These are phyloP conservation scores for Umbelopsis sp. DNA, from an alignment of 192 early-diverging fungal genomes.

Conservation along the genomic window DNA sequence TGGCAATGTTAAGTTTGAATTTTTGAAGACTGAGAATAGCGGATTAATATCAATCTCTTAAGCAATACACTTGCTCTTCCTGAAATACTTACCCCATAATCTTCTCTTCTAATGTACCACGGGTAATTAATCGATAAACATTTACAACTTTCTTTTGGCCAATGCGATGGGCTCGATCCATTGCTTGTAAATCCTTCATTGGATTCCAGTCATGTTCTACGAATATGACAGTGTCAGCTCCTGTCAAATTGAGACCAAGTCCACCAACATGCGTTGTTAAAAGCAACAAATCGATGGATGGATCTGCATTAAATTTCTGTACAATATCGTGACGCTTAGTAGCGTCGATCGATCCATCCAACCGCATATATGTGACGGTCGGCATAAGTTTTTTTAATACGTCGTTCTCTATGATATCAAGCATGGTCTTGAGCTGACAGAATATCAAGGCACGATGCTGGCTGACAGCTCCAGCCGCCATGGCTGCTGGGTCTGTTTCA, in stretches of 20 bases:
- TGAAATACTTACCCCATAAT: conserved; percentile 88
- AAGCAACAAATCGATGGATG: conserved; percentile 92
- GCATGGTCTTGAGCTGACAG: conserved; percentile 92
- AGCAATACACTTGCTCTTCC: neutral
- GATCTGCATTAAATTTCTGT: conserved; percentile 93
- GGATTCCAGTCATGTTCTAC: conserved; percentile 99
- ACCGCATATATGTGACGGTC: conserved; percentile 86
- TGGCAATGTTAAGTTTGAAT: conserved; percentile 98
- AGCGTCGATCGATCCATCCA: conserved; percentile 91
- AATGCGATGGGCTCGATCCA: conserved; percentile 98
- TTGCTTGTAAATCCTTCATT: conserved; percentile 98
- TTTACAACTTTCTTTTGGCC: conserved; percentile 98
- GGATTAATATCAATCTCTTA: neutral
- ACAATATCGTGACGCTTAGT: conserved; percentile 88
- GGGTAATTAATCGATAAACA: conserved; percentile 96
- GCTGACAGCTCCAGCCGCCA: conserved; percentile 61
- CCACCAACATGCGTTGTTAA: conserved; percentile 98
- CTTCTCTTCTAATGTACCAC: conserved; percentile 98
- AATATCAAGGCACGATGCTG: conserved; percentile 97
- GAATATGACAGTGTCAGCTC: conserved; percentile 99
- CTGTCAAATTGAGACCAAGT: conserved; percentile 95
- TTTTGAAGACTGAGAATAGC: conserved; percentile 78
- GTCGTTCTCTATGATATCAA: conserved; percentile 95
- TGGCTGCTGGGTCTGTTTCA: conserved; percentile 49
- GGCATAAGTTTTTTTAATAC: conserved; percentile 84